Base-by-base conservation (phyloP, 768 basidiomycete species). In the Galerina sulciceps region DNA sequence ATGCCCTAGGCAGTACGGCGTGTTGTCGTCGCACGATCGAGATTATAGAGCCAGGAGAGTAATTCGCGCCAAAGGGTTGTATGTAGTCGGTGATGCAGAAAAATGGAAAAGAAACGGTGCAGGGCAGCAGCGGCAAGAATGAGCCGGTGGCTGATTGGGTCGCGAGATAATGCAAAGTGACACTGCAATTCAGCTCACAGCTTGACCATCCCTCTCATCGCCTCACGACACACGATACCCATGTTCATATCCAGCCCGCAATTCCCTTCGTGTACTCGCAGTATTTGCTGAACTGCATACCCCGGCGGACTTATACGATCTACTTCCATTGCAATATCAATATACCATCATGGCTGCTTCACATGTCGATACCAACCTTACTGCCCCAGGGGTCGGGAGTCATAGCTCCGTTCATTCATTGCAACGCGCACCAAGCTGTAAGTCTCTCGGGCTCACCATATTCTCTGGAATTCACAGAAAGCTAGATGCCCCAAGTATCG, bases 401-500 rank as follows among this genome's bases (percentile, higher is more conserved):
- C 49, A 53, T 31, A 58, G 47, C 14, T 44, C 58, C 36, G 36
- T 53, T 26, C 17, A 18, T 43, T 52, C 51, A 2, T 37, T 55
- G 6, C 55, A 57, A 22, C 47, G 53, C n/a, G 43, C 62, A 18
- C 34, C 34, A 13, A 61, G 56, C 31, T 51, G 65, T 66, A 47
- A 18, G 60, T 63, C 20, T 18, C 10, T 26, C 45, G 43, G 6
- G 1, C 4, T n/a, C 4, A 1, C 41, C 14, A 11, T 15, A 45
- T 13, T 42, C 15, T 26, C 52, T 10, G 23, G 22, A 10, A n/a
- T 53, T 60, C 35, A 61, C 23, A 6, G 14, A 22, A 23, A 34
- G 14, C 10, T 35, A 65, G 63, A 62, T 53, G 49, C 50, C n/a
- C 57, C 60, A 31, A 62, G 60, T 40, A 42, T 57, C 3, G 46